Evolutionary conservation across 176 grass and related monocot genomes (phyloP).

Genomic region (Thalia dealbata): DNA sequence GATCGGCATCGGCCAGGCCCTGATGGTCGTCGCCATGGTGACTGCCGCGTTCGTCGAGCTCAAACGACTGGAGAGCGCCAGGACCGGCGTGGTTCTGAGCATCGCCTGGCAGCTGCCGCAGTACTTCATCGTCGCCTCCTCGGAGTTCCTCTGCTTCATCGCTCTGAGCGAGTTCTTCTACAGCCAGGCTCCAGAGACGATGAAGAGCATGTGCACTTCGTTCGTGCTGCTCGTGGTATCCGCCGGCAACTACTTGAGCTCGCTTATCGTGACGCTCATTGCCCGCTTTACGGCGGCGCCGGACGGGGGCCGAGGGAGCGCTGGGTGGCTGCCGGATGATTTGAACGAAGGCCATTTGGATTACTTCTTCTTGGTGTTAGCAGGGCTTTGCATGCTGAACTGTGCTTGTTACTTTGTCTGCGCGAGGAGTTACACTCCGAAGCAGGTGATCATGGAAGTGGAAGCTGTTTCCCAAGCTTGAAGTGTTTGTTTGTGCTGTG

Average conservation of each 20-base stretch:
- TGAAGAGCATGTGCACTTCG: conserved; percentile 75
- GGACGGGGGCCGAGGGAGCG: background rate
- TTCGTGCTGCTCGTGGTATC: conserved; percentile 49
- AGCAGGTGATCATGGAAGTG: background rate
- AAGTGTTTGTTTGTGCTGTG: no score
- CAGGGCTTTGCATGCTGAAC: conserved; percentile 48
- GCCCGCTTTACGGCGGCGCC: conserved; percentile 21
- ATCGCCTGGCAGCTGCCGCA: conserved; percentile 63
- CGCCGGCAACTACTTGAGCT: conserved; percentile 61
- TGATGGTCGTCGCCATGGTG: conserved; percentile 40
- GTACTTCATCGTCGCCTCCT: conserved; percentile 41
- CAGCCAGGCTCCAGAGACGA: conserved; percentile 50
- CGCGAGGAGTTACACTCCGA: conserved; percentile 46
- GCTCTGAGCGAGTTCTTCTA: conserved; percentile 70
- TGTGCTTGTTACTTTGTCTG: conserved; percentile 33
- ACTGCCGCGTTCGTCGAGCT: conserved; percentile 40
- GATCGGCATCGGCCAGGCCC: conserved; percentile 43
- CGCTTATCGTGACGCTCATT: conserved; percentile 48
- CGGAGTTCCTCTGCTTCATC: conserved; percentile 55
- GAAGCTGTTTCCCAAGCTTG: background rate
- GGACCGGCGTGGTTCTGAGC: conserved; percentile 16
- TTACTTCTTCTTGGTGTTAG: conserved; percentile 54
- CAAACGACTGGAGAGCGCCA: conserved; percentile 31
- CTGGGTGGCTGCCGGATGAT: conserved; percentile 68
- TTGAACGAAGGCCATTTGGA: conserved; percentile 66